These are phyloP conservation scores for Ogataea nonfermentans DNA, from an alignment of 805 yeast genomes.

Conservation along the genomic window DNA sequence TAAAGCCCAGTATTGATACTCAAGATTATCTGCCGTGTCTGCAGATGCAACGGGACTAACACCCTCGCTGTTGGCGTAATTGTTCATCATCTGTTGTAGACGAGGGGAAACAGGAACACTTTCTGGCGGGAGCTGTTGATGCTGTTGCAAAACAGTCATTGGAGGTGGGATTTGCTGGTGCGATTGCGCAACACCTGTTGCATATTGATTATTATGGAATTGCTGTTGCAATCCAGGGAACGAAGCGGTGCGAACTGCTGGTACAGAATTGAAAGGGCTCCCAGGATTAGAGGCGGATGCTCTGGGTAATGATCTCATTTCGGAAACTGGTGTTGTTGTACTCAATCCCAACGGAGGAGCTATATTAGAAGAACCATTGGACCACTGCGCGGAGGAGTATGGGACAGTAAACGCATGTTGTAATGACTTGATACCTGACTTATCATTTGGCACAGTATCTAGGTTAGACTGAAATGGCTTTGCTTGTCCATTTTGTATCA, in stretches of 20 bases:
- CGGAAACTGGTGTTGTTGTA: background rate
- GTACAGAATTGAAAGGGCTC: background rate
- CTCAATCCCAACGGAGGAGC: background rate
- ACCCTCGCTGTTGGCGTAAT: slow-evolving; percentile 3
- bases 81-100: slow-evolving; percentile 9
- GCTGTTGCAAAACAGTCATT: background rate
- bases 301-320: too few relatives aligned
- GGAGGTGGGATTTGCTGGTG: slow-evolving; percentile 2
- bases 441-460: background rate
- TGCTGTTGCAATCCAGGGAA: background rate
- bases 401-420: background rate
- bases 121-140: background rate
- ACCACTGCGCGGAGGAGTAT: background rate
- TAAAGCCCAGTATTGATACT: slow-evolving; percentile 50
- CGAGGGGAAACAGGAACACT: slow-evolving; percentile 5
- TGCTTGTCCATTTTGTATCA: slow-evolving; percentile 3
- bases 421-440: background rate
- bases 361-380: background rate
- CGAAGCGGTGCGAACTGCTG: background rate
- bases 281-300: too few relatives aligned
- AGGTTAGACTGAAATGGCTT: background rate
- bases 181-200: background rate
- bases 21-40: slow-evolving; percentile 34
- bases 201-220: background rate
- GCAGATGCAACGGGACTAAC: too few relatives aligned